Evolutionary conservation across 179 eudicot genomes (phyloP).

Genomic region (Beta macrorhiza): DNA sequence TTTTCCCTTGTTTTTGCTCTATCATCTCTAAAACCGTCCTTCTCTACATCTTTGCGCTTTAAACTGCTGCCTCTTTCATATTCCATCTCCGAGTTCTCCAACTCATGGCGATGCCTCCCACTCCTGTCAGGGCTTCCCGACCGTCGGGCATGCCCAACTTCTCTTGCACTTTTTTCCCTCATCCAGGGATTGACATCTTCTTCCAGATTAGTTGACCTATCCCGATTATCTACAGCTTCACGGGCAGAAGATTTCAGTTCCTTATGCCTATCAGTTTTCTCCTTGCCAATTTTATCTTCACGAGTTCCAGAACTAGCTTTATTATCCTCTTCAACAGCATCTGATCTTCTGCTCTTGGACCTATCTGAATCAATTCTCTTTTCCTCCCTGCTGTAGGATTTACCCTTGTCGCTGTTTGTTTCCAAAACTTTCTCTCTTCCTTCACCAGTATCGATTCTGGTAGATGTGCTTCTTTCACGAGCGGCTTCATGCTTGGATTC

Average conservation of each 20-base stretch:
- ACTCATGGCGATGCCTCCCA: conserved; percentile 54
- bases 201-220: conserved; percentile 42
- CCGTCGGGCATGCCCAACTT: conserved; percentile 43
- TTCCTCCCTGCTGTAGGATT: conserved; percentile 53
- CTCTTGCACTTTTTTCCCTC: conserved; percentile 55
- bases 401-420: conserved; percentile 46
- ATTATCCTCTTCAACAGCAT: conserved; percentile 49
- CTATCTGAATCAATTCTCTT: conserved; percentile 51
- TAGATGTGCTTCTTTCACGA: conserved; percentile 40
- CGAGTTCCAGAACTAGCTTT: conserved; percentile 35
- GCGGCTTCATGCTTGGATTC: conserved; percentile 46
- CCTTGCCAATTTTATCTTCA: conserved; percentile 49
- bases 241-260: conserved; percentile 38
- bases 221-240: conserved; percentile 46
- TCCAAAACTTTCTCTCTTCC: conserved; percentile 42
- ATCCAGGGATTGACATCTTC: conserved; percentile 43
- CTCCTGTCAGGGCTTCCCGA: conserved; percentile 70
- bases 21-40: conserved; percentile 58
- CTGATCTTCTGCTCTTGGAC: conserved; percentile 54
- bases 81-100: conserved; percentile 49
- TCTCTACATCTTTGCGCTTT: conserved; percentile 63
- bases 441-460: conserved; percentile 36
- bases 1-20: conserved; percentile 59
- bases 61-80: conserved; percentile 48
- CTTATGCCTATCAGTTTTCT: conserved; percentile 47